Evolutionary conservation across 768 basidiomycete genomes (phyloP).

Genomic region (Mycena galopus): DNA sequence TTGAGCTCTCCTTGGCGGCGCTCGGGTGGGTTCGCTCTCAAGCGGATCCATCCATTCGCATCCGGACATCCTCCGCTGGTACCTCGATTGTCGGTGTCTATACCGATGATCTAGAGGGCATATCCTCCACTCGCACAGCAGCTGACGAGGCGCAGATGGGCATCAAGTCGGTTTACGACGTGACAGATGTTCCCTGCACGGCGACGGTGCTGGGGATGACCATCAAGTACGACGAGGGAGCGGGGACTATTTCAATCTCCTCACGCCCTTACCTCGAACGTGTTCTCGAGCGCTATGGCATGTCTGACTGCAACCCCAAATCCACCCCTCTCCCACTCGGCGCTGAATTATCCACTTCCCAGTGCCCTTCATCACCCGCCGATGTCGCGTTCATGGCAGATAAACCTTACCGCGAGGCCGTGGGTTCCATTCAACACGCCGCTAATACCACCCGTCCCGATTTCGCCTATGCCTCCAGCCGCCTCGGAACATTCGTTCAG

Average conservation of each 20-base stretch:
- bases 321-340: conserved; percentile 44
- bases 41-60: conserved; percentile 27
- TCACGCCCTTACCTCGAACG: conserved; percentile 33
- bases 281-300: conserved; percentile 37
- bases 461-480: conserved; percentile 34
- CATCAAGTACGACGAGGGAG: conserved; percentile 25
- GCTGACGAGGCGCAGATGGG: conserved; percentile 26
- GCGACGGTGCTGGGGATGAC: conserved; percentile 38
- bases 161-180: conserved; percentile 32
- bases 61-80: background rate
- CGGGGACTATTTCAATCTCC: conserved; percentile 38
- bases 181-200: conserved; percentile 39
- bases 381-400: too few species aligned
- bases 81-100: conserved; percentile 26
- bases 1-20: conserved; percentile 7
- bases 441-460: conserved; percentile 45
- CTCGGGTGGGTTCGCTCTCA: conserved; percentile 27
- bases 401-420: conserved; percentile 41
- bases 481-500: conserved; percentile 38
- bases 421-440: conserved; percentile 42
- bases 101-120: conserved; percentile 22
- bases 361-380: too few species aligned
- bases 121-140: conserved; percentile 12
- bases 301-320: conserved; percentile 42
- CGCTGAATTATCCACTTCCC: conserved; percentile 25